A percentile compares a stretch with the other conserved stretches of the same genome.
Conservation (phyloP, 2,329 filamentous ascomycete species). For the Colletotrichum horii region DNA sequence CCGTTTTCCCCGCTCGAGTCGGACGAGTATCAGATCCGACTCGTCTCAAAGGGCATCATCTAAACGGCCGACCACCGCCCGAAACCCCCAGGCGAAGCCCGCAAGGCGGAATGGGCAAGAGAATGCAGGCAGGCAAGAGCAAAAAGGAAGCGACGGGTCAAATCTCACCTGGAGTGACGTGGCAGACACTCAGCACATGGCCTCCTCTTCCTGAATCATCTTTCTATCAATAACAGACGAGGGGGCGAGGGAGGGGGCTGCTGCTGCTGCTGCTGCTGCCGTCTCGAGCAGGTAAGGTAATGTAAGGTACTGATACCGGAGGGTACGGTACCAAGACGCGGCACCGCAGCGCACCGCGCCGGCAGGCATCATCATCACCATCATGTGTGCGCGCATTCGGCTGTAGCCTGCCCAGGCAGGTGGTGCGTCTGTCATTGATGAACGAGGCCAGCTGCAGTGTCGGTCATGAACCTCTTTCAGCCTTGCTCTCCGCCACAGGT, state of each 20-base stretch:
- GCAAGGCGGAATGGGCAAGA: background rate
- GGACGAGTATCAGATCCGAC: conserved; percentile 8
- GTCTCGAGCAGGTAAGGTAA: background rate
- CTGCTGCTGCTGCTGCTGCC: background rate
- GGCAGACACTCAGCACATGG: conserved; percentile 8
- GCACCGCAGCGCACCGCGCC: background rate
- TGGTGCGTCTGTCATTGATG: background rate
- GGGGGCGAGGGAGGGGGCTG: background rate
- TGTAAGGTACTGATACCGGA: conserved; percentile 1
- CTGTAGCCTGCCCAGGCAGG: background rate
- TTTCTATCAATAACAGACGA: background rate
- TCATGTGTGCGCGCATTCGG: background rate
- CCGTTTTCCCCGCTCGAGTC: background rate
- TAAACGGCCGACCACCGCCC: background rate
- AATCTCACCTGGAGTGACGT: conserved; percentile 19
- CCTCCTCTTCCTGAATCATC: background rate
- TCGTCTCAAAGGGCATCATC: background rate
- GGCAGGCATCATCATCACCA: background rate
- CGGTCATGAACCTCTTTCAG: background rate
- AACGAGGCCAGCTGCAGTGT: background rate
- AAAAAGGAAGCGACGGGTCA: conserved; percentile 15
- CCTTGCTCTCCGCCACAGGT: background rate
- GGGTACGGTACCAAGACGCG: background rate
- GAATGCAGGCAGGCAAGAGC: background rate
- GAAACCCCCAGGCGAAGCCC: background rate